Evolutionary conservation across 306 rosid species (phyloP), one percentile per base, ranked within the genome.

Genomic region (Coriaria nepalensis): DNA sequence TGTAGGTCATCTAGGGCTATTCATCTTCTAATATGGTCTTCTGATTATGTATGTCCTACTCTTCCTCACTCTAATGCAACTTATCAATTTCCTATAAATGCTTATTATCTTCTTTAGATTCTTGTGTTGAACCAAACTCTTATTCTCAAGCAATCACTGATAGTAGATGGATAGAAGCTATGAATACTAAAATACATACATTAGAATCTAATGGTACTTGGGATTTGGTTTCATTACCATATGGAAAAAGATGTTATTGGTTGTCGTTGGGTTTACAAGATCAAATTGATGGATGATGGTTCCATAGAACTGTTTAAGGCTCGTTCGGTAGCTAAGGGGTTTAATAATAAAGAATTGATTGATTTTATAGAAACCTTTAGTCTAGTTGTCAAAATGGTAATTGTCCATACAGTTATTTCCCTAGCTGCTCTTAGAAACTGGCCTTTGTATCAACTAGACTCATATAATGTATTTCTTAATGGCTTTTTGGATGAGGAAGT

Each of bases 361-460:
- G 34, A 55, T 13, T 55, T 6, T 13, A 13, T 0, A 4, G 11
- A 55, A 6, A 55, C 40, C 2, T 55, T 55, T 32, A 40, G 40
- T 7, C 40, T 9, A 2, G n/a, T 35, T 0, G 41, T 38, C 0
- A 47, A 47, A 5, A 48, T 63, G 40, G 37, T 41, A 4, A 55
- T 9, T 3, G 11, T 55, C 5, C 2, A 2, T 0, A 11, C 38
- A 2, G 0, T 63, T 13, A 14, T 55, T 0, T 43, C 47, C 8
- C 0, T 48, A 4, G 56, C 35, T 2, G 40, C 45, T 6, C 8
- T 49, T 2, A 47, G 34, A 37, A 33, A 33, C 7, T 62, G 13
- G 36, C 20, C 29, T 20, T 3, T 62, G 0, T 43, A 62, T 13
- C 61, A 53, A 54, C 12, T 63, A 36, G 52, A 20, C 3, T 1